A percentile compares a stretch with the other conserved stretches of the same genome.
Conservation (phyloP, 306 rosid genomes). For the Corylus avellana region DNA sequence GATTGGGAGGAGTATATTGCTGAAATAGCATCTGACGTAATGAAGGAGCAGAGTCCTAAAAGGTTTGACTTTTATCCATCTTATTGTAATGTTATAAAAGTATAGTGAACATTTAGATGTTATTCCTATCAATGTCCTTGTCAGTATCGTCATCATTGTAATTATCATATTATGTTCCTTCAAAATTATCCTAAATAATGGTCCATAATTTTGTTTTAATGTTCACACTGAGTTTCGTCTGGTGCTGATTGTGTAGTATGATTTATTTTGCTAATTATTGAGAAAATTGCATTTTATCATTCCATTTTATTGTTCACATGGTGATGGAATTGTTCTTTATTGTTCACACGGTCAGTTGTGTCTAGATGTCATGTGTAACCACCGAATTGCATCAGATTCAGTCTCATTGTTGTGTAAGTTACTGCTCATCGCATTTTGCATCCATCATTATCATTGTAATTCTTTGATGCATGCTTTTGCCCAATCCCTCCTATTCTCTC, state of each 20-base stretch:
- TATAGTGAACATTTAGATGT: slow-evolving; percentile 3
- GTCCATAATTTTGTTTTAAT: not conserved
- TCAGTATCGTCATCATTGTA: not conserved
- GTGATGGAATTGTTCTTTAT: not conserved
- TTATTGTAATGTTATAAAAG: not conserved
- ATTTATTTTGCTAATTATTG: not conserved
- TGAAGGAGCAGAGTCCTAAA: slow-evolving; percentile 98
- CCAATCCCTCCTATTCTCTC: not conserved
- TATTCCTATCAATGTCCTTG: not conserved
- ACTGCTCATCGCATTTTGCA: not conserved
- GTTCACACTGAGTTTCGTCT: not conserved
- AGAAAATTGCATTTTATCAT: not conserved
- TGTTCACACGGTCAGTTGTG: not conserved
- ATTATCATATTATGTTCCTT: not conserved
- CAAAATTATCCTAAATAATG: not conserved
- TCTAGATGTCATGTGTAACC: not conserved
- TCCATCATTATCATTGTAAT: not conserved
- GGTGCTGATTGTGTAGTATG: not conserved
- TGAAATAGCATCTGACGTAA: slow-evolving; percentile 89
- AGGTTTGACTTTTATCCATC: slow-evolving; percentile 48
- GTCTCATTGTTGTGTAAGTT: not conserved
- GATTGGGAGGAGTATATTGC: slow-evolving; percentile 95
- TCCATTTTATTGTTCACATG: not conserved
- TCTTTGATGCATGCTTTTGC: not conserved
- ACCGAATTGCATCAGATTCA: not conserved